Percentiles rank a stretch among this genome's conserved stretches.
These are phyloP conservation scores for Claviceps capensis DNA, from an alignment of 2,329 filamentous ascomycete genomes.

Conservation along the genomic window DNA sequence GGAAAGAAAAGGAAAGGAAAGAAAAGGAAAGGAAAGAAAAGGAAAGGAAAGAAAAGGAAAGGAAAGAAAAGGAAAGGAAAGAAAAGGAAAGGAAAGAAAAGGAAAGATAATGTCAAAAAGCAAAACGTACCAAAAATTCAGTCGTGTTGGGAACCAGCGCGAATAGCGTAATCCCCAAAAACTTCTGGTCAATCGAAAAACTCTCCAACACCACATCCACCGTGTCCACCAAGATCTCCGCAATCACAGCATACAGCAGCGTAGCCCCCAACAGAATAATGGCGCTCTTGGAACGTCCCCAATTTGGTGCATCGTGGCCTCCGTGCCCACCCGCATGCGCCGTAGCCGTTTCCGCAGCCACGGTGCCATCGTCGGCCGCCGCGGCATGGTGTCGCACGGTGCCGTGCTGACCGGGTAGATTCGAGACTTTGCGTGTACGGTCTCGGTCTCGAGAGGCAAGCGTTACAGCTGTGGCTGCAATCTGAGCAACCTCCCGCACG, in stretches of 20 bases:
- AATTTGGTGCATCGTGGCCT: conserved; percentile 96
- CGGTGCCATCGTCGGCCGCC: conserved; percentile 20
- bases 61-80: not conserved
- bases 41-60: not conserved
- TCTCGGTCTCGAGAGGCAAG: conserved; percentile 64
- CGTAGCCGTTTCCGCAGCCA: conserved; percentile 20
- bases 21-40: not conserved
- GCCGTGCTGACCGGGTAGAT: conserved; percentile 13
- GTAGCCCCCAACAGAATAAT: conserved; percentile 83
- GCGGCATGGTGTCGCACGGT: conserved; percentile 14
- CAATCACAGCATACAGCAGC: conserved; percentile 87
- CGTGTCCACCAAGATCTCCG: conserved; percentile 91
- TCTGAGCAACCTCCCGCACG: conserved; percentile 79
- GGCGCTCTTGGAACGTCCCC: conserved; percentile 83
- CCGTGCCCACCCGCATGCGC: conserved; percentile 34
- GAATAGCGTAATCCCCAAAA: conserved; percentile 91
- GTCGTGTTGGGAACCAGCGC: conserved; percentile 96
- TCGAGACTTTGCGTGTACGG: conserved; percentile 24
- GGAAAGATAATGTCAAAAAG: not conserved
- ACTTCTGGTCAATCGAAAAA: conserved; percentile 90
- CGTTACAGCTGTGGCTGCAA: conserved; percentile 81
- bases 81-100: not conserved
- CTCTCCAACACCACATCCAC: conserved; percentile 92
- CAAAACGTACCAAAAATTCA: conserved; percentile 67
- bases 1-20: not conserved